Base-by-base conservation (phyloP, 2,329 filamentous ascomycete species). In the Taxawa tesnikishii region DNA sequence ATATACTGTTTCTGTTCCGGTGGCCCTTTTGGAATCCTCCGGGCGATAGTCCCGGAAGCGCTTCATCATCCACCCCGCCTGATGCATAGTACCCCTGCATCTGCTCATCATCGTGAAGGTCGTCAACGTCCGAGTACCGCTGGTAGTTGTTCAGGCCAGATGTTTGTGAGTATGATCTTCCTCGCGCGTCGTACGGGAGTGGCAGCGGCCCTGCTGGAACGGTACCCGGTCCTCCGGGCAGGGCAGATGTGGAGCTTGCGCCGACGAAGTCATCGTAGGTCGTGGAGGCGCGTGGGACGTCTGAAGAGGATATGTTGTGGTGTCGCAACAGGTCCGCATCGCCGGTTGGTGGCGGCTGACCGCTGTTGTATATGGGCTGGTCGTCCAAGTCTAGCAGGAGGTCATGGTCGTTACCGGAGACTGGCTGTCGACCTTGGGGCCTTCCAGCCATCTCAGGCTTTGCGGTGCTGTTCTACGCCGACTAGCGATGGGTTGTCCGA, bases 251-350 rank as follows among this genome's bases (percentile, higher is more conserved):
- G 38, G 67, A 60, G 39, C 64, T 65, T 41, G 64, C 41, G 42
- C 88, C 88, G 40, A 96, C 79, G 55, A 94, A 96, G 48, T 90
- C 81, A 66, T 94, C 88, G 59, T 94, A 94, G 37, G 85, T 93
- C 32, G 88, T 76, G 15, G 87, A 94, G 32, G 85, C 83, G 44
- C 88, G 80, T 36, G 75, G 60, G 39, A 72, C 70, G 10, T 41
- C 39, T 41, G 68, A 63, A 43, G 74, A 67, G 48, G 82, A 69
- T 50, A 79, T 75, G 49, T 80, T 72, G 60, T 83, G 87, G 43
- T 74, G 74, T 53, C 75, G 72, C 50, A 88, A 63, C 29, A 93
- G 66, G 43, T 87, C 76, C 44, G 92, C 80, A 54, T 94, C 85
- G 54, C 79, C 79, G 39, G 82, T 64, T n/a, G 79, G 73, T 30